Conservation (phyloP, 2,329 filamentous ascomycete species). For the Chaetomium globosum region DNA sequence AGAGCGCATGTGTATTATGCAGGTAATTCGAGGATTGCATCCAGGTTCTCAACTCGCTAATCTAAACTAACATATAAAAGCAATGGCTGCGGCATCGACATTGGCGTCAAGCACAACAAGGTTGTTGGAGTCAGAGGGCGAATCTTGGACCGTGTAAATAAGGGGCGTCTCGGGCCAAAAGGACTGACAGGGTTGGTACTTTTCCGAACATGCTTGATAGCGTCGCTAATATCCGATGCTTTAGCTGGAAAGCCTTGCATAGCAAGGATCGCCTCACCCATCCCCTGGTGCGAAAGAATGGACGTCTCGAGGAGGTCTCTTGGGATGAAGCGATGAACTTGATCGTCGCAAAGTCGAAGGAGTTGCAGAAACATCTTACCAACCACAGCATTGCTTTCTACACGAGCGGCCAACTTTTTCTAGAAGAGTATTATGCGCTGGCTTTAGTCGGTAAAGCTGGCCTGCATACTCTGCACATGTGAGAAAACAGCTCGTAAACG, state of each 20-base stretch:
- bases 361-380: constrained; percentile 40
- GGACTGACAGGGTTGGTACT: constrained; percentile 40
- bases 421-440: constrained; percentile 47
- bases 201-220: no score
- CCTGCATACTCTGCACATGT: constrained; percentile 45
- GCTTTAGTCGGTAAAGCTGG: constrained; percentile 45
- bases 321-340: constrained; percentile 46
- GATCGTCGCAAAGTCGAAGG: constrained; percentile 41
- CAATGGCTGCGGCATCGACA: constrained; percentile 44
- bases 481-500: constrained; percentile 15
- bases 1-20: constrained; percentile 45
- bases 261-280: constrained; percentile 41
- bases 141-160: constrained; percentile 42
- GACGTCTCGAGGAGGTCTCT: constrained; percentile 41
- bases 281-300: constrained; percentile 42
- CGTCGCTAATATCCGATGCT: not conserved
- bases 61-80: constrained; percentile 30
- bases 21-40: not conserved
- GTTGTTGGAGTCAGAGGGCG: constrained; percentile 45
- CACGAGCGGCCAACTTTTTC: constrained; percentile 44
- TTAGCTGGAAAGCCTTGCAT: constrained; percentile 38
- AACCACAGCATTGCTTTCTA: constrained; percentile 46
- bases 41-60: no score
- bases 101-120: constrained; percentile 43
- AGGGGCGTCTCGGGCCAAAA: constrained; percentile 44